Conservation (phyloP, 495 filamentous ascomycete genomes). For the Saxophila tyrrhenica region DNA sequence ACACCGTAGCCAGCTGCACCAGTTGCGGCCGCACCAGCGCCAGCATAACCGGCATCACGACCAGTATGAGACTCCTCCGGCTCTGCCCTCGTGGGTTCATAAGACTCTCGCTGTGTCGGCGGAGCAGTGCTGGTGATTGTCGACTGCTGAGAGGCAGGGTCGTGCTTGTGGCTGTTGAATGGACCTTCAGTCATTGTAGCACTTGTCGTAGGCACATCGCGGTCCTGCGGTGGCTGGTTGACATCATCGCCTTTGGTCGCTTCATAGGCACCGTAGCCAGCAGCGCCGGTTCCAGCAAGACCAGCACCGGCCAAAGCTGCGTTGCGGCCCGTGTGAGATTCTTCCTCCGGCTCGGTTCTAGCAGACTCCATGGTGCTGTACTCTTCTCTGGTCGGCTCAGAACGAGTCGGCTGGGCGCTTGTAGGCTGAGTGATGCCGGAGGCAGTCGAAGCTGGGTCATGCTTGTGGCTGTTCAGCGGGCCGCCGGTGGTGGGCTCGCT, state of each 20-base stretch:
- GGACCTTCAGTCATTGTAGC: neutral
- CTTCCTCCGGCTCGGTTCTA: constrained; percentile 2
- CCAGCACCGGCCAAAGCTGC: constrained; percentile 19
- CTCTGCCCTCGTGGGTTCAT: neutral
- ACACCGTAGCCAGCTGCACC: constrained; percentile 1
- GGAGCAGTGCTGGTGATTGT: constrained; percentile 6
- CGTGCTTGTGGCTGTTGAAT: neutral
- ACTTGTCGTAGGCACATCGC: neutral
- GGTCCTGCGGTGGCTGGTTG: neutral
- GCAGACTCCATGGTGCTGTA: too few species aligned
- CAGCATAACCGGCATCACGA: constrained; percentile 1
- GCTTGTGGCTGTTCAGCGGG: neutral
- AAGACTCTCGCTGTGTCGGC: constrained; percentile 9
- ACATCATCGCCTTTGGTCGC: neutral
- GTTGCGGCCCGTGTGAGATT: constrained; percentile 22
- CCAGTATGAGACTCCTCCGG: neutral
- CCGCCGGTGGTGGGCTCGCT: too few species aligned
- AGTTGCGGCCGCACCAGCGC: neutral
- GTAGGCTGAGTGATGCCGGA: too few species aligned
- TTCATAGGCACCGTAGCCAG: constrained; percentile 12
- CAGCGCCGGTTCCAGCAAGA: constrained; percentile 13
- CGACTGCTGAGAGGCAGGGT: neutral
- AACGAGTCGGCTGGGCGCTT: too few species aligned
- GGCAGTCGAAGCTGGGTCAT: neutral
- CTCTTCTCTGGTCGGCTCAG: too few species aligned